Evolutionary conservation across 2,329 filamentous ascomycete genomes (phyloP).

Genomic region (Aureobasidium lini): DNA sequence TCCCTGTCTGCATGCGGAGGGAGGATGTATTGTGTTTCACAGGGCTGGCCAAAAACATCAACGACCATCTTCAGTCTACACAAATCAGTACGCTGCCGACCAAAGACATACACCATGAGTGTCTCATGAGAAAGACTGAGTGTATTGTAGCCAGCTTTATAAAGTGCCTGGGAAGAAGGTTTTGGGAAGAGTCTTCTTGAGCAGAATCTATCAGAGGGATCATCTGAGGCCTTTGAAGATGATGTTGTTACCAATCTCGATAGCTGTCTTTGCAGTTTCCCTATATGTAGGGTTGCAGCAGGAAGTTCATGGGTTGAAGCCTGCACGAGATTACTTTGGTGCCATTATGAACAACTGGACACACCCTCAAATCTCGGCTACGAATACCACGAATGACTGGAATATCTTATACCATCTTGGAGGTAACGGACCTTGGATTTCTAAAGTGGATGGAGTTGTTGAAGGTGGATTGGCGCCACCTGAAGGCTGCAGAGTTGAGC

Average conservation of each 20-base stretch:
- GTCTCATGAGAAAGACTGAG: not conserved
- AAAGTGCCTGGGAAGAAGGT: not conserved
- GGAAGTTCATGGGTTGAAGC: not conserved
- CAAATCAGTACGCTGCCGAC: too few species aligned
- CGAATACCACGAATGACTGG: slow-evolving; percentile 28
- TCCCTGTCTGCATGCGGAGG: not conserved
- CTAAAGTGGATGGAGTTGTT: slow-evolving; percentile 37
- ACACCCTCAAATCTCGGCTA: not conserved
- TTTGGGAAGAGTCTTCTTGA: not conserved
- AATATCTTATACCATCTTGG: slow-evolving; percentile 47
- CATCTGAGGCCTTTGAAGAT: not conserved
- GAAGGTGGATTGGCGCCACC: slow-evolving; percentile 38
- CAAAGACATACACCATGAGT: too few species aligned
- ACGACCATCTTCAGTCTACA: too few species aligned
- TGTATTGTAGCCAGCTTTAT: not conserved
- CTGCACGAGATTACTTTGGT: not conserved
- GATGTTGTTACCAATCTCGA: not conserved
- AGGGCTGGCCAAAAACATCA: not conserved
- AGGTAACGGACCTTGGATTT: slow-evolving; percentile 49
- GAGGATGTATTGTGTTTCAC: not conserved
- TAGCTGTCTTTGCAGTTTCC: not conserved
- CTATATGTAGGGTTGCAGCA: not conserved
- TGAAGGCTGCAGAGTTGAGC: slow-evolving; percentile 44
- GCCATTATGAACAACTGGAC: not conserved
- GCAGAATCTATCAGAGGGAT: not conserved